phyloP scores from a whole-genome alignment of 129 eudicot genomes.

The Artemisia argyi region DNA sequence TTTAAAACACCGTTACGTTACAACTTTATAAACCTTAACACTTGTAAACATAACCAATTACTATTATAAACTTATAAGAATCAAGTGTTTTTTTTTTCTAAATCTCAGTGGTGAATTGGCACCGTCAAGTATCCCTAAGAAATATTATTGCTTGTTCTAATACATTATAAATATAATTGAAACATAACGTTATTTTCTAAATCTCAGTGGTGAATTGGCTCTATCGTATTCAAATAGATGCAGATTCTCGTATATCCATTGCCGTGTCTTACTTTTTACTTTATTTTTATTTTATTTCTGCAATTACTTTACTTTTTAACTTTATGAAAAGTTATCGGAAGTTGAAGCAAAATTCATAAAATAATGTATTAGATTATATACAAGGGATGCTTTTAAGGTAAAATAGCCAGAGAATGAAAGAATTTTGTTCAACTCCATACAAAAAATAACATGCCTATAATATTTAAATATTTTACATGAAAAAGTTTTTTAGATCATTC shows the following conservation, averaged over 20 bases:
- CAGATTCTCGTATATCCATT: slow-evolving; percentile 35
- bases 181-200: neutral
- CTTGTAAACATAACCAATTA: no score
- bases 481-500: slow-evolving; percentile 10
- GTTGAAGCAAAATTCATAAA: slow-evolving; percentile 31
- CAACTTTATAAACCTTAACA: no score
- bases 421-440: slow-evolving; percentile 41
- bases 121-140: no score
- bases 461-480: slow-evolving; percentile 18
- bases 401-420: slow-evolving; percentile 33
- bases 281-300: slow-evolving; percentile 32
- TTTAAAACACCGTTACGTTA: no score
- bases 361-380: slow-evolving; percentile 17
- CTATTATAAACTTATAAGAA: no score
- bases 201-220: neutral
- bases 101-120: no score
- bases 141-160: no score
- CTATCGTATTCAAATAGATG: neutral
- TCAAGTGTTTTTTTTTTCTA: no score
- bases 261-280: slow-evolving; percentile 27
- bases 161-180: no score
- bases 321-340: slow-evolving; percentile 39
- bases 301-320: slow-evolving; percentile 30
- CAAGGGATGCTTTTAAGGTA: slow-evolving; percentile 34
- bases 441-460: slow-evolving; percentile 35